A percentile compares a stretch with the other conserved stretches of the same genome.
These are phyloP conservation scores for Eucalyptus lansdowneana DNA, from an alignment of 345 rosid genomes.

Conservation along the genomic window DNA sequence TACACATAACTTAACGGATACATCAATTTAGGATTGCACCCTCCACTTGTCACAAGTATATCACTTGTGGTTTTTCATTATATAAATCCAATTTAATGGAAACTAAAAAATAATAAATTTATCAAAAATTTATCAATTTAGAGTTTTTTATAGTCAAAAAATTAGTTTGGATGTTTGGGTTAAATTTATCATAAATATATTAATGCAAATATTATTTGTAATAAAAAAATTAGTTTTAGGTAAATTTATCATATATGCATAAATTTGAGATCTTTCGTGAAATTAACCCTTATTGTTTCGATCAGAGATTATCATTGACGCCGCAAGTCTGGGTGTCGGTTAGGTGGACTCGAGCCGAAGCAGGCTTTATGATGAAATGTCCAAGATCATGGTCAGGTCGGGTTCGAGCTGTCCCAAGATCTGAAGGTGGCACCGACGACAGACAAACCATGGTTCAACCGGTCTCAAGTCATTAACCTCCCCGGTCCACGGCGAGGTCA, in stretches of 20 bases:
- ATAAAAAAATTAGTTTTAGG: accelerated
- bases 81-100: accelerated
- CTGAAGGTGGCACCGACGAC: background rate
- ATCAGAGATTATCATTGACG: background rate
- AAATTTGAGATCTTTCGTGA: accelerated
- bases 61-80: no score
- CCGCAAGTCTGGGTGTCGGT: accelerated
- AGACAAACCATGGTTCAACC: background rate
- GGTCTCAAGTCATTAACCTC: background rate
- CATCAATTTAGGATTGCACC: accelerated
- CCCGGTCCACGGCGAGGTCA: background rate
- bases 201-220: no score
- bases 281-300: background rate
- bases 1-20: accelerated
- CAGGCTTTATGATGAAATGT: background rate
- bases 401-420: background rate
- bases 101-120: no score
- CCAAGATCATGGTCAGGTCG: background rate
- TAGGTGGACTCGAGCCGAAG: background rate
- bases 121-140: accelerated
- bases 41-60: background rate
- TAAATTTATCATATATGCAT: accelerated
- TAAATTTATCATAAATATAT: no score
- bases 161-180: no score
- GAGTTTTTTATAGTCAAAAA: no score